phyloP scores from a whole-genome alignment of 2,329 filamentous ascomycete genomes.

The Periconia digitata region DNA sequence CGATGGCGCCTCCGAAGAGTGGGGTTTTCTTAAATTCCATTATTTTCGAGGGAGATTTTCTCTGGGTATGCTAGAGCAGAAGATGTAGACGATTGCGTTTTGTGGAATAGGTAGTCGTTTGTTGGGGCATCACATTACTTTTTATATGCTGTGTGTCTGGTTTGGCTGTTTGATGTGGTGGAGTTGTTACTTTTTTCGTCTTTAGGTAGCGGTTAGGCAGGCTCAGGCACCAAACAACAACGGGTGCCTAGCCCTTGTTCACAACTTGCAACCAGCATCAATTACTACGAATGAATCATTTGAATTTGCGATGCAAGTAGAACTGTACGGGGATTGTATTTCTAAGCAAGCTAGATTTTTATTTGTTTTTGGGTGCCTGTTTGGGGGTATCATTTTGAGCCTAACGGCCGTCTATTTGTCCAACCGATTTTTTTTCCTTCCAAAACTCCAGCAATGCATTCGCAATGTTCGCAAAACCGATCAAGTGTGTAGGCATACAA shows the following conservation, averaged over 20 bases:
- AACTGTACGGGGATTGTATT: too few relatives aligned
- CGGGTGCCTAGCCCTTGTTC: slow-evolving; percentile 21
- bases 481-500: neutral
- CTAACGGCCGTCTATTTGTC: slow-evolving; percentile 27
- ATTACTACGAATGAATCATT: too few relatives aligned
- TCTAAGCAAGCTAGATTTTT: neutral
- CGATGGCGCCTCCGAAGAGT: slow-evolving; percentile 73
- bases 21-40: slow-evolving; percentile 59
- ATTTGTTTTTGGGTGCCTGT: neutral
- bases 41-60: slow-evolving; percentile 44
- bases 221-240: slow-evolving; percentile 29
- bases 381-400: slow-evolving; percentile 35
- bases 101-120: slow-evolving; percentile 8
- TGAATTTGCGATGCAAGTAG: too few relatives aligned
- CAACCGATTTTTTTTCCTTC: slow-evolving; percentile 17
- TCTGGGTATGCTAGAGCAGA: slow-evolving; percentile 1
- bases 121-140: slow-evolving; percentile 1
- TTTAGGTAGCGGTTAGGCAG: slow-evolving; percentile 39
- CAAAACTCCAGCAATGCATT: slow-evolving; percentile 37
- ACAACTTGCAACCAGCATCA: too few relatives aligned
- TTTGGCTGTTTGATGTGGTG: slow-evolving; percentile 17
- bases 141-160: slow-evolving; percentile 24
- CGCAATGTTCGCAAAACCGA: neutral
- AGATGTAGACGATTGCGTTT: slow-evolving; percentile 7
- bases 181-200: neutral